These are phyloP conservation scores for Hanseniaspora occidentalis DNA, from an alignment of 805 yeast species.

Conservation along the genomic window DNA sequence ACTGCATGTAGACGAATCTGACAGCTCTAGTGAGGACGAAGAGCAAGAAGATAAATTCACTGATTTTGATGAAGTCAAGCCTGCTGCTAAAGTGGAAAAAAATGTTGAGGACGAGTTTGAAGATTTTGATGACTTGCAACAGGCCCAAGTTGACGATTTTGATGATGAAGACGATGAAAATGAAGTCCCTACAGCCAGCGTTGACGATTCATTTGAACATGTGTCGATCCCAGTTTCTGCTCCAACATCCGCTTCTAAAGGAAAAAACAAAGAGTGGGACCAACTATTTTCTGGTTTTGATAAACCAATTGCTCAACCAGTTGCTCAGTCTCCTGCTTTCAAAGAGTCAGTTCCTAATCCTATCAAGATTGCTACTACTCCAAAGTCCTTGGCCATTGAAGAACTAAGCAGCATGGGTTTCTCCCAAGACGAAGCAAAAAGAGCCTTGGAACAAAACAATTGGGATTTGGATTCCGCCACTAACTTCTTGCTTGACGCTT, in stretches of 20 bases:
- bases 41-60: constrained; percentile 25
- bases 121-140: constrained; percentile 33
- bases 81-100: constrained; percentile 7
- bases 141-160: constrained; percentile 30
- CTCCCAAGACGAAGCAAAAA: constrained; percentile 45
- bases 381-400: constrained; percentile 48
- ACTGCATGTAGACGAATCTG: constrained; percentile 39
- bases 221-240: background rate
- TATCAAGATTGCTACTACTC: constrained; percentile 30
- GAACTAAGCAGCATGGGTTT: constrained; percentile 90
- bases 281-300: constrained; percentile 86
- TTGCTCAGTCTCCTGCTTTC: constrained; percentile 8
- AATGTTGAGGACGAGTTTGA: constrained; percentile 22
- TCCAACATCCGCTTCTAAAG: constrained; percentile 8
- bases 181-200: constrained; percentile 10
- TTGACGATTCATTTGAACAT: constrained; percentile 12
- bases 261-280: constrained; percentile 76
- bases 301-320: constrained; percentile 15
- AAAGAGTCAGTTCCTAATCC: constrained; percentile 8
- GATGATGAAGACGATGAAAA: constrained; percentile 21
- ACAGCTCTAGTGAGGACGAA: constrained; percentile 29
- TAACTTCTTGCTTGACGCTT: constrained; percentile 56
- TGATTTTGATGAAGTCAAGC: constrained; percentile 1
- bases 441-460: constrained; percentile 54
- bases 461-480: constrained; percentile 85